A percentile compares a stretch with the other conserved stretches of the same genome.
These are phyloP conservation scores for Exophiala phaeomuriformis DNA, from an alignment of 2,329 filamentous ascomycete species.

Conservation along the genomic window DNA sequence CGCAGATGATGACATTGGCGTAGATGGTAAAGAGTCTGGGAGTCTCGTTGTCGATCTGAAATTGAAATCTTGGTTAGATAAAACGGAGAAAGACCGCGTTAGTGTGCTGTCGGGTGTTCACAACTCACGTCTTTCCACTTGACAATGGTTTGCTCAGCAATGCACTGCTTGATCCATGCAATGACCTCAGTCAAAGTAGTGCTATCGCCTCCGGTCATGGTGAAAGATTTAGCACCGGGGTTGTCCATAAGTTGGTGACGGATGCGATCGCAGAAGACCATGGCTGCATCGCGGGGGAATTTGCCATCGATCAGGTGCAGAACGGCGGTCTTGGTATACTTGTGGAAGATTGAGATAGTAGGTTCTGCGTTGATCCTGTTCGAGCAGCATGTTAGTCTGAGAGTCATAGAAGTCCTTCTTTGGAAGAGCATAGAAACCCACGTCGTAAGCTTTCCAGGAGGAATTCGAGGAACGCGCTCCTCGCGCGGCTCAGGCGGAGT, in stretches of 20 bases:
- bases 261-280: conserved; percentile 22
- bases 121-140: conserved; percentile 15
- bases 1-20: conserved; percentile 16
- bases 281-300: conserved; percentile 17
- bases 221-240: conserved; percentile 20
- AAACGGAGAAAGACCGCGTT: background rate
- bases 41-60: conserved; percentile 14
- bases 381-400: background rate
- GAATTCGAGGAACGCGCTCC: conserved; percentile 19
- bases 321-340: conserved; percentile 5
- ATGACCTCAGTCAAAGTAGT: conserved; percentile 14
- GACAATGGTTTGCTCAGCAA: conserved; percentile 13
- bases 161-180: conserved; percentile 18
- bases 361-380: conserved; percentile 17
- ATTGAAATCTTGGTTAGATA: background rate
- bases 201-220: conserved; percentile 15
- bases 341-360: conserved; percentile 21
- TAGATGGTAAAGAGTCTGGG: conserved; percentile 14
- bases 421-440: conserved; percentile 1
- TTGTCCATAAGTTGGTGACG: conserved; percentile 19
- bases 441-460: conserved; percentile 18
- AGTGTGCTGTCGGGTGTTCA: background rate
- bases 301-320: conserved; percentile 13
- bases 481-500: conserved; percentile 13
- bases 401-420: background rate